Evolutionary conservation across 352 stramenopile species (phyloP), one percentile per base, ranked within the genome.

Genomic region (Globisporangium solare): DNA sequence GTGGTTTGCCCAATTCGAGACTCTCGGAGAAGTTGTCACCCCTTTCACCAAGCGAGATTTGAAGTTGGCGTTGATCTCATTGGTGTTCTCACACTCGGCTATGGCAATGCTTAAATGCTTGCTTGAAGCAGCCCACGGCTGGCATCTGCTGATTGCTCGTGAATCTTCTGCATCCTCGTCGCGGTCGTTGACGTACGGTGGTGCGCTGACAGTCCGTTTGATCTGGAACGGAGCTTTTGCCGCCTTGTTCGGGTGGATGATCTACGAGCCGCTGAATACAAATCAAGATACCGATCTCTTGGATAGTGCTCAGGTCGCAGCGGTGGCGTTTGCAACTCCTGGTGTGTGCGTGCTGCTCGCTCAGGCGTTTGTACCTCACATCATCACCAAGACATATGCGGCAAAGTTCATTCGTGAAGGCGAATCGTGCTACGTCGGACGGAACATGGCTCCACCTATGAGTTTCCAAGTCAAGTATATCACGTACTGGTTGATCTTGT

Each of bases 321-420:
- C 70, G 4, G 41, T 64, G 39, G 70, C 57, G 7, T 89, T 78
- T 54, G 55, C 83, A n/a, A 46, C 72, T 22, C 79, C 79, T 45
- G 71, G 70, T 2, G 58, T 65, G 2, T 47, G 75, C 6, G 60
- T 84, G 18, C 74, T 89, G 39, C 22, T 76, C 6, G 61, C 70
- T 5, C 74, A 80, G 39, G 71, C 73, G 2, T 76, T 81, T 63
- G 58, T 67, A 17, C 74, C 74, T 4, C 54, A 75, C 12, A 49
- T 83, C 42, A 64, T 89, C 20, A 70, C 62, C 18, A 76, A 70
- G 24, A 72, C 74, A n/a, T 83, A 83, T 39, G 71, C 73, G 13
- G 72, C 70, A 58, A 89, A 89, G 58, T 89, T 89, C 51, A 74
- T 89, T 27, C 76, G 79, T 46, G 79, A 89, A 66, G 79, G 79